Base-by-base conservation (phyloP, 1,284 basidiomycete species). In the Termitomyces sp. region DNA sequence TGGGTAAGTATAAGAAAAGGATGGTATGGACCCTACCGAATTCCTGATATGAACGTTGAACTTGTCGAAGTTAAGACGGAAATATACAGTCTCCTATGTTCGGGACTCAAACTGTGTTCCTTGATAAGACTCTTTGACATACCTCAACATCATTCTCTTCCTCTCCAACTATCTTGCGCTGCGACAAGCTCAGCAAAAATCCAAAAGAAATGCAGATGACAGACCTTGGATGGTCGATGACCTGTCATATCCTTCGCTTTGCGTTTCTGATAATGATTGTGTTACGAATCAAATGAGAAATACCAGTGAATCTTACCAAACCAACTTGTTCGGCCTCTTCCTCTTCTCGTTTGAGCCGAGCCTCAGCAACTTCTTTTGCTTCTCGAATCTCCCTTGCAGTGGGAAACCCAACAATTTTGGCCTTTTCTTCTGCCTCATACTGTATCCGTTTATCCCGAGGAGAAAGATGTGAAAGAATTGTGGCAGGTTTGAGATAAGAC, bases 1-100 rank as follows among this genome's bases (percentile, higher is more conserved):
- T 13, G 52, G 53, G 46, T 40, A 54, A 34, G 54, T 34, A 13
- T 21, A 39, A 12, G 41, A 40, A 17, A 39, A 47, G 33, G 15
- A 55, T n/a, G 48, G 46, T 53, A 10, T 15, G 19, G 56, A 64
- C 79, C 36, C 62, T n/a, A 91, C 92, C 68, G 88, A 80, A 70
- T 97, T 95, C 34, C 96, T 88, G 48, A 98, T 84, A 63, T 92
- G 86, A 33, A 94, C 77, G 62, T 92, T 87, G 71, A 95, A 96
- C 61, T 85, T 88, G 62, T 95, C 89, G 65, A 86, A 90, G 70
- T 97, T 94, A 52, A 98, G 81, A 44, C 89, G 83, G 66, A 94
- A 89, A 70, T 88, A 88, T 21, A 88, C 79, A 2, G 76, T 75
- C 19, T 87, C 81, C 91, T 94, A 57, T 1, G 36, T 19, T 52